Conservation (phyloP, 805 yeast species). For the Cyberlindnera subsufficiens region DNA sequence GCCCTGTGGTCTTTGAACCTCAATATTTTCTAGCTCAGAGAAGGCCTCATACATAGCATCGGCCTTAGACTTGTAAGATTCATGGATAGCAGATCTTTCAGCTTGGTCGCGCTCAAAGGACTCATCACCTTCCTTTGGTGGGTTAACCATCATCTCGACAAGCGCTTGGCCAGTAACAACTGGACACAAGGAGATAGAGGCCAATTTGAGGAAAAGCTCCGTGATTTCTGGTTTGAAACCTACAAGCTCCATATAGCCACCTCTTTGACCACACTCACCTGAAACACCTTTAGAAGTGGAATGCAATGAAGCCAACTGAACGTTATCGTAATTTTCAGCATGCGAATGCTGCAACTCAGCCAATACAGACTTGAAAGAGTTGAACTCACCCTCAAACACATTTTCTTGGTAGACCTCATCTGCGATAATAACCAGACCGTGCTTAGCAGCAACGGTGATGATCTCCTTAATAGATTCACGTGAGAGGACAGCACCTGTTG, state of each 20-base stretch:
- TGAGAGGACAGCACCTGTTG: slow-evolving; percentile 84
- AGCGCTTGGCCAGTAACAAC: slow-evolving; percentile 94
- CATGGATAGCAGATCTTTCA: slow-evolving; percentile 60
- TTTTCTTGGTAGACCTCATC: slow-evolving; percentile 98
- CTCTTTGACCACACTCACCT: slow-evolving; percentile 99
- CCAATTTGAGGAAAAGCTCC: slow-evolving; percentile 73
- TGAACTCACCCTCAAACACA: slow-evolving; percentile 74
- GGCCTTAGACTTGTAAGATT: slow-evolving; percentile 61
- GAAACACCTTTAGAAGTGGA: slow-evolving; percentile 97
- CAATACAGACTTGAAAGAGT: slow-evolving; percentile 78
- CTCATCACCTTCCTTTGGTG: slow-evolving; percentile 75
- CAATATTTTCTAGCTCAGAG: slow-evolving; percentile 69
- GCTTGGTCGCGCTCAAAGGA: slow-evolving; percentile 60
- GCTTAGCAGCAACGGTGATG: slow-evolving; percentile 73
- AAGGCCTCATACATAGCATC: slow-evolving; percentile 63
- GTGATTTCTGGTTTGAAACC: slow-evolving; percentile 71
- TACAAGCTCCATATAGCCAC: slow-evolving; percentile 93
- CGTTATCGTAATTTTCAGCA: slow-evolving; percentile 52
- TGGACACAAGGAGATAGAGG: slow-evolving; percentile 88
- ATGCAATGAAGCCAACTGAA: slow-evolving; percentile 89
- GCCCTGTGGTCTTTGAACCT: slow-evolving; percentile 88
- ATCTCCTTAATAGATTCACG: slow-evolving; percentile 63
- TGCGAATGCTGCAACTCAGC: slow-evolving; percentile 50
- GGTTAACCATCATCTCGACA: slow-evolving; percentile 89
- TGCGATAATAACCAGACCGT: slow-evolving; percentile 83